Evolutionary conservation across 139 green algal genomes (phyloP), one percentile per base, ranked within the genome.

Genomic region (Picochlorum costavermella): DNA sequence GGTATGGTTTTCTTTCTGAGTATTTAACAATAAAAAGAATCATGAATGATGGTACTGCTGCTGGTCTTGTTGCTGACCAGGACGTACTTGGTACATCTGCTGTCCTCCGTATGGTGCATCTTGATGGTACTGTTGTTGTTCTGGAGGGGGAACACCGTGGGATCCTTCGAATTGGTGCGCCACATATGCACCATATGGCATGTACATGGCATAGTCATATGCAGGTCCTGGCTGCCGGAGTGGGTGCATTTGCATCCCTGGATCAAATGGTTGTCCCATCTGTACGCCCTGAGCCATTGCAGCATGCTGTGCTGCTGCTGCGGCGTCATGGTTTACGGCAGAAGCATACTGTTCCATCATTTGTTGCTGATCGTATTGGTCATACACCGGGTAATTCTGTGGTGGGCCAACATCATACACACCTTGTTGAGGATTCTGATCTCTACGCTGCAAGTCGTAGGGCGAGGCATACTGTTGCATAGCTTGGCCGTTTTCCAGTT

Each of bases 291-390:
- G 46, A 45, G 37, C 55, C 16, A 53, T 53, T 4, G 5, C 26
- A 36, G 31, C 64, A 60, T 50, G 59, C 6, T 64, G 62, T 65
- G 50, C 31, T 50, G 64, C 10, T 60, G 57, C 30, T 51, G 60
- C 6, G 50, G 43, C 4, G 30, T 43, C 14, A 50, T 59, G 33
- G 56, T 36, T 50, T 55, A 31, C 50, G 62, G 65, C 71, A 67
- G 70, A 43, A 30, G 40, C 23, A 56, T 68, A 50, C 23, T 62
- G 56, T 25, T 67, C 61, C 50, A 73, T 59, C 10, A 58, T 16
- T 43, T 43, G 29, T n/a, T 67, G 61, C 3, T 79, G 70, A 56
- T 68, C 31, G 33, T 40, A 40, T 40, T 40, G 33, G 6, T 40
- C 33, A 40, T 40, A 40, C 6, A 40, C 33, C 0, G 33, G 33